Evolutionary conservation across 2,329 filamentous ascomycete genomes (phyloP), one percentile per base, ranked within the genome.

Genomic region (Capronia coronata): DNA sequence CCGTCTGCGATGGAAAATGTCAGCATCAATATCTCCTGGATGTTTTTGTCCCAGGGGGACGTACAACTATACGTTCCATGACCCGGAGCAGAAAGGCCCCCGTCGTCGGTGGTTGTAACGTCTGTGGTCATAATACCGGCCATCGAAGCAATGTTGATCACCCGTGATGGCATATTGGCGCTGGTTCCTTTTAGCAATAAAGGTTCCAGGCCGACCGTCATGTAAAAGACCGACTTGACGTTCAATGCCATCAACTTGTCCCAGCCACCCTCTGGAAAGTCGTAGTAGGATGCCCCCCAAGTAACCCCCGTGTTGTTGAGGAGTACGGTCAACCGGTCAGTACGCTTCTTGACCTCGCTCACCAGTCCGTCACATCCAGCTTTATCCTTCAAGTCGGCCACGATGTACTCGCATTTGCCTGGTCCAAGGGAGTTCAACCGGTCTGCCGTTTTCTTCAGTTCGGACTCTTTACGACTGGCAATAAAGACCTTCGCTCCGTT

Each of bases 221-320:
- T 58, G 56, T 75, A 72, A 57, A 76, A 77, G 30, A 77, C 71
- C 13, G 71, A 72, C 62, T 77, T 76, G 13, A 77, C 73, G 58
- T 77, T 77, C 57, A 77, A 63, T 8, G 71, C 73, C 57, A 78
- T 74, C 18, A 80, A 67, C 55, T 78, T 75, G 55, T 78, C 76
- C 75, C 76, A 80, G 34, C 74, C 77, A 40, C 71, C 67, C 54
- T 78, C 76, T 0, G 76, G 76, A 58, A 78, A 80, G 61, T 79
- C 70, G 52, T 78, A 74, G 61, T 79, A 79, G 22, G 76, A 72
- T 21, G 72, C 77, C 8, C 76, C 77, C 71, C 75, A 77, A 45
- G 73, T 75, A 7, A 71, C 75, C 13, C 75, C 75, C 7, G 74
- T 74, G 32, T 52, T 52, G 60, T 77, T 77, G 45, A 77, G 66